Evolutionary conservation across 176 grass and related monocot species (phyloP), one percentile per base, ranked within the genome.

Genomic region (Aechmea fasciata): DNA sequence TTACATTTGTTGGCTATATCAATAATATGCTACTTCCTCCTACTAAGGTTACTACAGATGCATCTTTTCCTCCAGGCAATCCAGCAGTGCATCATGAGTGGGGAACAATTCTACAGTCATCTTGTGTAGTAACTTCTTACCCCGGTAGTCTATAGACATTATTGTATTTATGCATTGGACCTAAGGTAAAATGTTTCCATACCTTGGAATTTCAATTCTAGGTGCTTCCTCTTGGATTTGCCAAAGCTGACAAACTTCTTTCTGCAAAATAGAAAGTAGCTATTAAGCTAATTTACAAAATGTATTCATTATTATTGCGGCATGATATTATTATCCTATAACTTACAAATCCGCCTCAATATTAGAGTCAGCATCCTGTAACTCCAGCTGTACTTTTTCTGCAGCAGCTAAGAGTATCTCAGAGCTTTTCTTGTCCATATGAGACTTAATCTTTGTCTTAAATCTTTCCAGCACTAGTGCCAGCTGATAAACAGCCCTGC

Each of bases 201-300:
- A 99, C 94, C 94, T 83, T 99, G 77, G 73, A 93, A 83, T 85
- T 88, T 85, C 77, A 82, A 99, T 74, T 99, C 94, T 73, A 99
- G 15, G 10, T 76, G 81, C 73, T 87, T 93, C 70, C 84, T 83
- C 83, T 93, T 90, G 50, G 82, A 90, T 74, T 84, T 99, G 50
- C 89, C 81, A 72, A 63, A 74, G 55, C 65, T 74, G 9, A 99
- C 57, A 57, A 99, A 66, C 74, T 93, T 93, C 49, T 77, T 78
- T 70, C 94, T 99, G 77, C 68, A 84, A 87, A 64, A 66, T 63
- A 75, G 74, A 79, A 71, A 14, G 23, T 85, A 26, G 67, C 66
- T 24, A 1, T 12, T 2, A 51, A 66, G 22, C 52, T 26, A 33
- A 29, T 10, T 66, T 17, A 15, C 64, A 70, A 28, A 10, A n/a